Conservation (phyloP, 495 filamentous ascomycete species). For the Achaetomiella virescens region DNA sequence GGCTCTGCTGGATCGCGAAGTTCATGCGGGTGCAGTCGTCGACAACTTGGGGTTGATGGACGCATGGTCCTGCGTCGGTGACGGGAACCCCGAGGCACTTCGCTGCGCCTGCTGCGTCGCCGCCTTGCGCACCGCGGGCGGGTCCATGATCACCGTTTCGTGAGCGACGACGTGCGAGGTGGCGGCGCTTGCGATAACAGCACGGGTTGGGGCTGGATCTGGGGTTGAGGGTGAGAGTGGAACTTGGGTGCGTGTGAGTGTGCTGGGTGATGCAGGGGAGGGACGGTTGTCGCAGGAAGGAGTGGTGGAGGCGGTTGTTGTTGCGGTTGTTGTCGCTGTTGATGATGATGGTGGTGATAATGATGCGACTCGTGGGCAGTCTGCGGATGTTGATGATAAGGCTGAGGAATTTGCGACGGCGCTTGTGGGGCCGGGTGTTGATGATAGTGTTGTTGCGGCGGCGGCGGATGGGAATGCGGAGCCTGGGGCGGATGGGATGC, state of each 20-base stretch:
- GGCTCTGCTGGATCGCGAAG: slow-evolving; percentile 36
- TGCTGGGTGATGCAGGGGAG: slow-evolving; percentile 8
- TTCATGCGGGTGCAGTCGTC: slow-evolving; percentile 40
- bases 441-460: neutral
- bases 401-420: slow-evolving; percentile 5
- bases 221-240: slow-evolving; percentile 4
- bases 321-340: neutral
- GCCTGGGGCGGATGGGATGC: neutral
- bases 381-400: neutral
- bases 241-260: neutral
- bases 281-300: slow-evolving; percentile 5
- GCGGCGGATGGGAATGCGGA: slow-evolving; percentile 1
- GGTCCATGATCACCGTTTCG: slow-evolving; percentile 40
- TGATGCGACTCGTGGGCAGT: neutral
- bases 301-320: slow-evolving; percentile 3
- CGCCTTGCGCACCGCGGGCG: slow-evolving; percentile 23
- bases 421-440: neutral
- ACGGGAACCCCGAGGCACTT: slow-evolving; percentile 30
- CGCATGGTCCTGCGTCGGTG: slow-evolving; percentile 34
- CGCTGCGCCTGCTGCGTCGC: slow-evolving; percentile 4
- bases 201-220: slow-evolving; percentile 7
- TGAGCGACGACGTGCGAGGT: neutral
- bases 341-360: slow-evolving; percentile 10
- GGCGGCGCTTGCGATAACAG: neutral
- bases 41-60: slow-evolving; percentile 32